These are phyloP conservation scores for Taphrina wiesneri DNA, from an alignment of 1,139 yeast genomes.

Conservation along the genomic window DNA sequence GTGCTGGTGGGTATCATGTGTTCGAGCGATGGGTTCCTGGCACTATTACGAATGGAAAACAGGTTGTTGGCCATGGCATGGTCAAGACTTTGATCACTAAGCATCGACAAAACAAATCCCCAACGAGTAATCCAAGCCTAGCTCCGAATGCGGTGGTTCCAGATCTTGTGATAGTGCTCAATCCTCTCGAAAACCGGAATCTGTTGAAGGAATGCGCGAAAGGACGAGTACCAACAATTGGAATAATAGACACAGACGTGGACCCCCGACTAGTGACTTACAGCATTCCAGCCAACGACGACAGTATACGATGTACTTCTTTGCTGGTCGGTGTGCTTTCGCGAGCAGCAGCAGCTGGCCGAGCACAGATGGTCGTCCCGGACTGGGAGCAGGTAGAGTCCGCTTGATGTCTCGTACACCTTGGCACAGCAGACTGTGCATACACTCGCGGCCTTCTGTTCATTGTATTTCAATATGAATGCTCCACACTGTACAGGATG, in stretches of 20 bases:
- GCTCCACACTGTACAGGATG: no score
- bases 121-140: conserved; percentile 39
- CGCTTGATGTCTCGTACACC: not conserved
- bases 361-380: conserved; percentile 12
- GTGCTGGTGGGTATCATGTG: conserved; percentile 78
- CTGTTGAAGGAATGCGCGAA: conserved; percentile 80
- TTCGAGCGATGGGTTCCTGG: conserved; percentile 93
- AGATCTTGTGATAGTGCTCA: conserved; percentile 79
- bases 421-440: not conserved
- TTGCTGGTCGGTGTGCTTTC: conserved; percentile 80
- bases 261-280: conserved; percentile 88
- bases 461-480: no score
- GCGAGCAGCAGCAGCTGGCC: conserved; percentile 79
- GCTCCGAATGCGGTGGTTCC: conserved; percentile 59
- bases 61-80: conserved; percentile 62
- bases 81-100: conserved; percentile 55
- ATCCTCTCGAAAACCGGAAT: conserved; percentile 84
- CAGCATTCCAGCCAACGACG: conserved; percentile 96
- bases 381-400: conserved; percentile 29
- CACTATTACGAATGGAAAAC: conserved; percentile 79
- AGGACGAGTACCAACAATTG: conserved; percentile 86
- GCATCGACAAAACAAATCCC: conserved; percentile 20
- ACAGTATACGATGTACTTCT: conserved; percentile 78
- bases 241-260: conserved; percentile 88
- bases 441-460: not conserved